Percentiles rank a stretch among this genome's conserved stretches.
These are phyloP conservation scores for Serpula lacrymans DNA, from an alignment of 768 basidiomycete species.

Conservation along the genomic window DNA sequence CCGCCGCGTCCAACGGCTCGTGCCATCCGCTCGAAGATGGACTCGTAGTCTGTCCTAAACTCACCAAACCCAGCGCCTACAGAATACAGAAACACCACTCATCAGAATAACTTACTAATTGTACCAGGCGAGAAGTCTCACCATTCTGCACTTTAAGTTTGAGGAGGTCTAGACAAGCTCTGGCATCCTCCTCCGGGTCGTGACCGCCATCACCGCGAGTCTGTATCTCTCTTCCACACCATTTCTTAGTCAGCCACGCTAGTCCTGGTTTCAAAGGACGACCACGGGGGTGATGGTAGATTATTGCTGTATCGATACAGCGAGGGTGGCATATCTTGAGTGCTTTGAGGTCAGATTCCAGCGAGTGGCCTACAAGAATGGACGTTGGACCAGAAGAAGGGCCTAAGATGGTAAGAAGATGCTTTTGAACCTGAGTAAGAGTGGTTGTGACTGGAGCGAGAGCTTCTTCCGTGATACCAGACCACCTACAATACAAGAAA, in stretches of 20 bases:
- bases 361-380: constrained; percentile 91
- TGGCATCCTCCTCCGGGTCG: constrained; percentile 92
- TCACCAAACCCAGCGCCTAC: constrained; percentile 76
- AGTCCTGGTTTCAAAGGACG: constrained; percentile 92
- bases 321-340: constrained; percentile 82
- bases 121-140: constrained; percentile 13
- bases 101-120: background rate
- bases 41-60: constrained; percentile 80
- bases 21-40: constrained; percentile 82
- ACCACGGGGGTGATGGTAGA: constrained; percentile 91
- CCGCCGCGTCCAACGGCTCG: constrained; percentile 44
- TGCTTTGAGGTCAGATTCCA: constrained; percentile 90
- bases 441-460: constrained; percentile 73
- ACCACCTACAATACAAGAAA: constrained; percentile 58
- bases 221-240: constrained; percentile 90
- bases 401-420: constrained; percentile 62
- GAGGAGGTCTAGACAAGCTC: constrained; percentile 82
- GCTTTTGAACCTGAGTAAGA: constrained; percentile 71
- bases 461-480: constrained; percentile 82
- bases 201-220: constrained; percentile 81
- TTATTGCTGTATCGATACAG: constrained; percentile 88
- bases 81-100: background rate
- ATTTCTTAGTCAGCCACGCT: constrained; percentile 95
- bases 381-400: constrained; percentile 50
- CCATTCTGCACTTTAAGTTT: constrained; percentile 78